Percentiles rank a stretch among this genome's conserved stretches.
Evolutionary conservation across 306 rosid genomes (phyloP).

Genomic region (Begonia loranthoides): DNA sequence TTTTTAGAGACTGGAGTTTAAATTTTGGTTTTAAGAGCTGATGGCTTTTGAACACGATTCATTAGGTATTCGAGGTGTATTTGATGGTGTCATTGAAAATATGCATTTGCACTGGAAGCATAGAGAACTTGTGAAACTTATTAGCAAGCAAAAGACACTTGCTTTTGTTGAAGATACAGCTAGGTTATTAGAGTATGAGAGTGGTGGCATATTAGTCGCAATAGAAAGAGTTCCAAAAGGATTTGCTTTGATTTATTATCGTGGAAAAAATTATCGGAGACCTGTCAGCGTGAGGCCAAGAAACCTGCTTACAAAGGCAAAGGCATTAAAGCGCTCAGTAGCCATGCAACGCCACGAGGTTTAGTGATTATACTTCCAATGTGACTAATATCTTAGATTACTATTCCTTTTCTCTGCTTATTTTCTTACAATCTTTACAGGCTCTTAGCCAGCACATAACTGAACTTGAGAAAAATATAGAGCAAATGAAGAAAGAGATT

Average conservation of each 20-base stretch:
- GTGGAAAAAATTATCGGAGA: constrained; percentile 86
- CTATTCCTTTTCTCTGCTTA: constrained; percentile 3
- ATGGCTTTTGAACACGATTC: constrained; percentile 15
- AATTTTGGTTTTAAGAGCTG: constrained; percentile 11
- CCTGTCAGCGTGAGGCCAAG: constrained; percentile 68
- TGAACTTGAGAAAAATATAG: constrained; percentile 51
- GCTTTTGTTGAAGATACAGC: constrained; percentile 86
- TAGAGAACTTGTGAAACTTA: constrained; percentile 86
- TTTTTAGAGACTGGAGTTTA: constrained; percentile 11
- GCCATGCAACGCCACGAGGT: constrained; percentile 97
- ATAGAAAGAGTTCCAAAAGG: constrained; percentile 91
- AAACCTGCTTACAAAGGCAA: constrained; percentile 81
- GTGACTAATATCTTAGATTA: background rate
- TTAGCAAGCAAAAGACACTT: constrained; percentile 73
- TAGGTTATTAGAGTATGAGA: constrained; percentile 68
- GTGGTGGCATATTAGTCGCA: constrained; percentile 86
- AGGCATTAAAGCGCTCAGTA: constrained; percentile 69
- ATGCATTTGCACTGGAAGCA: constrained; percentile 98
- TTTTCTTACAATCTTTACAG: constrained; percentile 35
- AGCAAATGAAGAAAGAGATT: constrained; percentile 61
- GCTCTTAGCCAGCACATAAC: constrained; percentile 88
- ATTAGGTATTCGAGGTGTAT: constrained; percentile 80
- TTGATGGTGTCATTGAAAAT: constrained; percentile 81
- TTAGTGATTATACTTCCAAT: constrained; percentile 3
- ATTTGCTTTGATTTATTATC: constrained; percentile 68